Base-by-base conservation (phyloP, 2,329 filamentous ascomycete species). In the Penicillium italicum region DNA sequence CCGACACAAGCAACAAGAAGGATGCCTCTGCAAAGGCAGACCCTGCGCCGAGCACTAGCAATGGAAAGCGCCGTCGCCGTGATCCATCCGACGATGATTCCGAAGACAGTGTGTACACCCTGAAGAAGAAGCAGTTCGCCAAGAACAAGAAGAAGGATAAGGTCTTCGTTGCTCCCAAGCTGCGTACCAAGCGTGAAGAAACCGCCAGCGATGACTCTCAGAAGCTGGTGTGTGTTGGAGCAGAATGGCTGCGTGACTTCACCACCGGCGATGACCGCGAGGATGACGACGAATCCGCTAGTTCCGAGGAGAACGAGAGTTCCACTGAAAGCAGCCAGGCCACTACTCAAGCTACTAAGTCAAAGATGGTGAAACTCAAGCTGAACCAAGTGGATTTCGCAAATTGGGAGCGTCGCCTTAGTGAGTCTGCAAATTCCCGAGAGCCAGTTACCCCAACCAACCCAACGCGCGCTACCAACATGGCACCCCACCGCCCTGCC, bases 151-250 rank as follows among this genome's bases (percentile, higher is more conserved):
- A 47, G 31, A 40, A 49, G 18, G 18, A 31, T 5, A 40, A 31
- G 34, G 14, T 18, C 2, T 41, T 28, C 4, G 12, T 12, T 49
- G 34, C 34, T 12, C 24, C 46, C 4, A 49, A n/a, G 24, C 24
- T 28, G 12, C 34, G 26, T 16, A 11, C 18, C 38, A 41, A 49
- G 26, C 36, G n/a, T 2, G 34, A 40, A 14, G 24, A 30, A 9
- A 30, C 24, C 12, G 26, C 41, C 3, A 49, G 34, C 3, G 18
- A 22, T n/a, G 34, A n/a, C 26, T 30, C 46, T 0, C 33, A 18
- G 30, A 28, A 50, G 34, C 28, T 34, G 70, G 70, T 16, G 66
- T 51, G 38, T n/a, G 30, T 44, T 20, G 30, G 22, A 20, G 31
- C 49, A 2, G 38, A 33, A 20, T 45, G 30, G 49, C 12, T 51